Percentiles rank a stretch among this genome's conserved stretches.
Evolutionary conservation across 371 early-diverging fungal genomes (phyloP).

Genomic region (Mortierella sp.): DNA sequence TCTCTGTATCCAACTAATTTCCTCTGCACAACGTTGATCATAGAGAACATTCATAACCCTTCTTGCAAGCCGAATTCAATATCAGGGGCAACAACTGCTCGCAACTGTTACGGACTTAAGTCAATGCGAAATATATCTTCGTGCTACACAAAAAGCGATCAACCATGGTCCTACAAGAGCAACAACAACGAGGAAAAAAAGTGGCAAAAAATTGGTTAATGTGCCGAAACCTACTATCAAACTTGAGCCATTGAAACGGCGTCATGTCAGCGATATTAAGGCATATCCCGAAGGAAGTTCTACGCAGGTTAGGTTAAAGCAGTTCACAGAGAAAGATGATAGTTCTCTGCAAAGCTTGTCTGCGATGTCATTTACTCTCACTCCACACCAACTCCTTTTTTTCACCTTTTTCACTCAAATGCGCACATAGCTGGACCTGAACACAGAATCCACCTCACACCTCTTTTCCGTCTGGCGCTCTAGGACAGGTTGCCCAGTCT

Average conservation of each 20-base stretch:
- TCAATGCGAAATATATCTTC: too few species aligned
- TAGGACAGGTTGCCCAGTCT: background rate
- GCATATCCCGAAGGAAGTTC: slow-evolving; percentile 14
- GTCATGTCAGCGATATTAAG: slow-evolving; percentile 10
- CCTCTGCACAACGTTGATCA: too few species aligned
- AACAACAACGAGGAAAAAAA: background rate
- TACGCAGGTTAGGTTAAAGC: slow-evolving; percentile 11
- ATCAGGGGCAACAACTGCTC: too few species aligned
- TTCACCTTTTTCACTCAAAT: background rate
- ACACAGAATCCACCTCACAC: background rate
- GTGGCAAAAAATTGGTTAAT: background rate
- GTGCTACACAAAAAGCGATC: too few species aligned
- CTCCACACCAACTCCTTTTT: background rate
- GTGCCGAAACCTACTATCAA: slow-evolving; percentile 15
- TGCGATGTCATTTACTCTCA: background rate
- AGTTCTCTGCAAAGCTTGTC: slow-evolving; percentile 13
- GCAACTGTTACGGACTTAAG: too few species aligned
- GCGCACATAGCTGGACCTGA: background rate
- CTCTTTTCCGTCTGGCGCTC: background rate
- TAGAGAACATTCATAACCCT: too few species aligned
- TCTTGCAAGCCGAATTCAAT: too few species aligned
- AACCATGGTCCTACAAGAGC: too few species aligned
- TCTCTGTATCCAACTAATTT: too few species aligned
- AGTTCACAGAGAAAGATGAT: background rate
- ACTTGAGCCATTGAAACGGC: background rate